Evolutionary conservation across 768 basidiomycete species (phyloP).

Genomic region (Podaxis sp.): DNA sequence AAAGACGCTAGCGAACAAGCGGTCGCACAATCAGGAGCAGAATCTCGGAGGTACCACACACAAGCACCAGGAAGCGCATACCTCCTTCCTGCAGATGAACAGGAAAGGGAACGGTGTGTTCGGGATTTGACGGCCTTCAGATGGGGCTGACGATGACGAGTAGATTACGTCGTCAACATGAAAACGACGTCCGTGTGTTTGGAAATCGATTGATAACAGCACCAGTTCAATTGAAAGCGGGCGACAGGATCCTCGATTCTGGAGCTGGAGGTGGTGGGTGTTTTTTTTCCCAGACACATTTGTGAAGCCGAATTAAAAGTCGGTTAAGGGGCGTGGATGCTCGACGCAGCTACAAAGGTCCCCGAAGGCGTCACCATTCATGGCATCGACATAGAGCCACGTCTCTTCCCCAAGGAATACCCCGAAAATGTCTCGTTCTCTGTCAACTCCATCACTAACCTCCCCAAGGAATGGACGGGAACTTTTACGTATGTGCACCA

Average conservation of each 20-base stretch:
- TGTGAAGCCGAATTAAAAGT: neutral
- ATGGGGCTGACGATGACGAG: neutral
- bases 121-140: neutral
- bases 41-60: no score
- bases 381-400: conserved; percentile 1
- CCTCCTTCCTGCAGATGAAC: neutral
- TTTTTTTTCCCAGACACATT: neutral
- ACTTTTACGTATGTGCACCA: neutral
- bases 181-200: conserved; percentile 12
- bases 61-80: neutral
- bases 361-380: neutral
- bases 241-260: conserved; percentile 18
- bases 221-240: conserved; percentile 13
- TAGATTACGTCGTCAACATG: conserved; percentile 16
- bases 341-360: neutral
- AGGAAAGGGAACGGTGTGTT: neutral
- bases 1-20: no score
- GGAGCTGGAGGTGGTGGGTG: conserved; percentile 20
- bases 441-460: neutral
- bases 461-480: neutral
- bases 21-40: no score
- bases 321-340: conserved; percentile 2
- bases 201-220: conserved; percentile 16
- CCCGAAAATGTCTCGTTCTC: neutral
- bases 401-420: neutral